Percentiles rank a stretch among this genome's conserved stretches.
Evolutionary conservation across 352 stramenopile genomes (phyloP).

Genomic region (Phytophthora rubi): DNA sequence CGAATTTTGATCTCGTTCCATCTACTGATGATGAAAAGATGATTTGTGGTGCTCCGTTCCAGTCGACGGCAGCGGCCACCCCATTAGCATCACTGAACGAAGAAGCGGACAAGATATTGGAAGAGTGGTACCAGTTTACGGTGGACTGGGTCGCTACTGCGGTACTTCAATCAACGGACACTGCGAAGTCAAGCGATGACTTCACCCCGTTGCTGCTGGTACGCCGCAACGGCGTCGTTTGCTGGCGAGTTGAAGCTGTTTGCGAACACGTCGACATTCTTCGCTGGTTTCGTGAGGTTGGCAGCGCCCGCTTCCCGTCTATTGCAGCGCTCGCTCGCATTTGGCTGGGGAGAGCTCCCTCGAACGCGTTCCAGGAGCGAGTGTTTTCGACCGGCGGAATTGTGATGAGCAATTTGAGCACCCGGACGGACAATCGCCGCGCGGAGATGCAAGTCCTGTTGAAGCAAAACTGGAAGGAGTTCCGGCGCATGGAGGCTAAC

Average conservation of each 20-base stretch:
- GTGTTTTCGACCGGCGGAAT: conserved; percentile 10
- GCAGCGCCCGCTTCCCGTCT: background rate
- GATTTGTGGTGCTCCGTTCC: background rate
- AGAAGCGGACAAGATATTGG: background rate
- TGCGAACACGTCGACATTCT: conserved; percentile 5
- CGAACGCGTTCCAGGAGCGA: conserved; percentile 9
- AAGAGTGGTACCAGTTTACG: background rate
- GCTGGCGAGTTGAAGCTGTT: background rate
- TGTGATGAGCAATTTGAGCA: background rate
- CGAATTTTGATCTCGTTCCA: background rate
- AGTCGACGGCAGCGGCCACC: background rate
- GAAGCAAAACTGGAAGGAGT: conserved; percentile 11
- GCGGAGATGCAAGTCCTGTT: conserved; percentile 11
- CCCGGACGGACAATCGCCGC: conserved; percentile 5
- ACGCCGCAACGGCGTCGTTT: background rate
- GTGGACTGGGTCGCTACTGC: background rate
- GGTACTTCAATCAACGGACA: background rate
- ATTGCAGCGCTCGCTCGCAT: conserved; percentile 1
- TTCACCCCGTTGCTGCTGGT: conserved; percentile 4
- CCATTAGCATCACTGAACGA: background rate
- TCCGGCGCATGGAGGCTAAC: conserved; percentile 6
- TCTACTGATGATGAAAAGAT: background rate
- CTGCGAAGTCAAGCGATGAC: background rate
- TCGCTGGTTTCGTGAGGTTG: conserved; percentile 3
- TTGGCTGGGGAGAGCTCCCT: conserved; percentile 6